phyloP scores from a whole-genome alignment of 2,329 filamentous ascomycete genomes.

The Beauveria bassiana region DNA sequence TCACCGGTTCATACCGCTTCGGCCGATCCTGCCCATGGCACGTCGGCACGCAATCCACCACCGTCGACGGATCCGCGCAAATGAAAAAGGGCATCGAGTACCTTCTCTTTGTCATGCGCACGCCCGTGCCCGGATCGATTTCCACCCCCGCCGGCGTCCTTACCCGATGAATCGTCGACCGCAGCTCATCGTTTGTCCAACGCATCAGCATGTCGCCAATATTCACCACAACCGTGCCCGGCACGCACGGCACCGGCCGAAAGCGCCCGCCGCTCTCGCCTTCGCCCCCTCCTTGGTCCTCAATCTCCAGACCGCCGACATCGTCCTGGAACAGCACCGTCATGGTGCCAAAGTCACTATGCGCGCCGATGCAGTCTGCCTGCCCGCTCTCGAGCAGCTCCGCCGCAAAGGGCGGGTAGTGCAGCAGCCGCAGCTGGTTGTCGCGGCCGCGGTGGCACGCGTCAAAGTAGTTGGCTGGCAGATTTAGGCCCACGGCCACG shows the following conservation, averaged over 20 bases:
- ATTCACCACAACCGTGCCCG: constrained; percentile 31
- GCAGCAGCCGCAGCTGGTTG: constrained; percentile 53
- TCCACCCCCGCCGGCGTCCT: constrained; percentile 28
- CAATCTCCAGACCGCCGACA: constrained; percentile 38
- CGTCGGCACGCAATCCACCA: constrained; percentile 44
- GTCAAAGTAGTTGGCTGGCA: constrained; percentile 64
- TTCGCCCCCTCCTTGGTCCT: constrained; percentile 19
- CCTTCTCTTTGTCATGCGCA: constrained; percentile 38
- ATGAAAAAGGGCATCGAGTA: constrained; percentile 57
- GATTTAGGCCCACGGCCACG: constrained; percentile 64
- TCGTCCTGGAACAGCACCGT: constrained; percentile 21
- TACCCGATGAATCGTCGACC: constrained; percentile 31
- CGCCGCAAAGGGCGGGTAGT: constrained; percentile 35
- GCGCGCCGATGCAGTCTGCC: constrained; percentile 23
- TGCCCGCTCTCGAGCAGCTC: constrained; percentile 21
- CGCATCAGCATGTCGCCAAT: constrained; percentile 32
- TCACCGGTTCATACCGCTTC: constrained; percentile 40
- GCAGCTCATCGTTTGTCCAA: constrained; percentile 29
- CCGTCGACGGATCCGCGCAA: constrained; percentile 37
- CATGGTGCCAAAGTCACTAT: constrained; percentile 27
- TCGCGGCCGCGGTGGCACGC: constrained; percentile 45
- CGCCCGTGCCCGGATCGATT: constrained; percentile 14
- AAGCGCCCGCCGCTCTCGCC: constrained; percentile 20
- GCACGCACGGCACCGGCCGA: constrained; percentile 17
- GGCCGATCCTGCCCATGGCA: constrained; percentile 34